Conservation (phyloP, 371 early-diverging fungal species). For the Dinochytrium kinnereticum region DNA sequence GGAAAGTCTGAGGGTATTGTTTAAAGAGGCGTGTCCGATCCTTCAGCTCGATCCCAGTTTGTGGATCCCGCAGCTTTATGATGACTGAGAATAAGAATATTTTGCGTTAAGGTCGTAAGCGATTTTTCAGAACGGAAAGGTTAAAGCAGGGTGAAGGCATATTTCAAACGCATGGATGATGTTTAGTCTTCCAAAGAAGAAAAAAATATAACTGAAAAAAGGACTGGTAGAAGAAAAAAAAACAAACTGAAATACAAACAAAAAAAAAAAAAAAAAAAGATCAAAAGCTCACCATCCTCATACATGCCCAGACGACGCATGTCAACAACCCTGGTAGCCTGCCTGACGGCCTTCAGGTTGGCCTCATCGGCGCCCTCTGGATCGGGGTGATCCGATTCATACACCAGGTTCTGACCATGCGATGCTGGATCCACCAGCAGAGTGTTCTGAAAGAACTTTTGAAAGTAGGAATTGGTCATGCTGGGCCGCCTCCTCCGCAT, state of each 20-base stretch:
- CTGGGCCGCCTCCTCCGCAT: not conserved
- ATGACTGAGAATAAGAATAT: too few relatives aligned
- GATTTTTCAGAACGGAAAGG: too few relatives aligned
- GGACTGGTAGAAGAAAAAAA: too few relatives aligned
- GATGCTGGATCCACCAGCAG: not conserved
- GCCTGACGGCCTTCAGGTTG: not conserved
- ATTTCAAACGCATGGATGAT: too few relatives aligned
- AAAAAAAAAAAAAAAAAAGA: not conserved
- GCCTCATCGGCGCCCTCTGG: not conserved
- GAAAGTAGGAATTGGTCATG: not conserved
- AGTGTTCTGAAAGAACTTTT: not conserved
- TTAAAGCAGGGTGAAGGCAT: too few relatives aligned
- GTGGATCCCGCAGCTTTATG: constrained; percentile 33
- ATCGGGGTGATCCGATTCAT: not conserved
- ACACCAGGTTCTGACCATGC: not conserved
- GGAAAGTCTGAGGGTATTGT: constrained; percentile 31
- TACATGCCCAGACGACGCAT: constrained; percentile 28
- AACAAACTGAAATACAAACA: not conserved
- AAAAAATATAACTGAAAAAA: too few relatives aligned
- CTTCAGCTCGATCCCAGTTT: constrained; percentile 35
- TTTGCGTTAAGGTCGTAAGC: too few relatives aligned
- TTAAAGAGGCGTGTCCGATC: constrained; percentile 44
- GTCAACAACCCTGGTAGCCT: constrained; percentile 19
- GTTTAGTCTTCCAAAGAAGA: too few relatives aligned
- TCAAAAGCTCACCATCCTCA: constrained; percentile 13